Percentiles rank a stretch among this genome's conserved stretches.
These are phyloP conservation scores for Lodderomyces beijingensis DNA, from an alignment of 1,139 yeast genomes.

Conservation along the genomic window DNA sequence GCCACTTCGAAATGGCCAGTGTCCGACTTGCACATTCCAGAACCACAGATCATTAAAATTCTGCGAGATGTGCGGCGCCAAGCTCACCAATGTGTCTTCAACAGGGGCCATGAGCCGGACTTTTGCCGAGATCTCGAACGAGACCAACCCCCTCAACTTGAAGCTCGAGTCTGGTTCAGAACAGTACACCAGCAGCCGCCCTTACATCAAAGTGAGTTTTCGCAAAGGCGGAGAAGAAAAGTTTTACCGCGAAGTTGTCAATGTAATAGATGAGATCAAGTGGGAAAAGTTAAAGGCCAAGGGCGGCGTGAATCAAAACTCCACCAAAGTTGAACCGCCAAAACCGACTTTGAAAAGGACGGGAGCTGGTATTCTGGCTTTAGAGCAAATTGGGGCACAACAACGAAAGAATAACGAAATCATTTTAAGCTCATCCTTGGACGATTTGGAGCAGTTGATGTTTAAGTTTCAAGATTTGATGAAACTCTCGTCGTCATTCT, in stretches of 20 bases:
- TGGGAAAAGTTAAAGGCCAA: constrained; percentile 40
- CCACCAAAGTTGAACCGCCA: constrained; percentile 18
- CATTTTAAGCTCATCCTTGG: constrained; percentile 64
- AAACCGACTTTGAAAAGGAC: constrained; percentile 6
- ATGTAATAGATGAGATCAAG: constrained; percentile 39
- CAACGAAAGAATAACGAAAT: constrained; percentile 58
- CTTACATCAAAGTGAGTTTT: constrained; percentile 56
- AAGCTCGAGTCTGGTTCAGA: constrained; percentile 28
- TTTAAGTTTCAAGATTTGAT: constrained; percentile 73
- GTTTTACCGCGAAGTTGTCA: constrained; percentile 41
- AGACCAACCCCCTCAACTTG: constrained; percentile 20
- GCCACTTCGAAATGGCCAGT: constrained; percentile 46
- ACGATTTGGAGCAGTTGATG: constrained; percentile 75
- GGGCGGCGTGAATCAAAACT: constrained; percentile 41
- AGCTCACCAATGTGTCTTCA: constrained; percentile 12
- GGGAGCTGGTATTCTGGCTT: constrained; percentile 59
- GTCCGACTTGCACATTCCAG: constrained; percentile 80
- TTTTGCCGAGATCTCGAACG: constrained; percentile 6
- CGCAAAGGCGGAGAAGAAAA: constrained; percentile 54
- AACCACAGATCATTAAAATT: constrained; percentile 74
- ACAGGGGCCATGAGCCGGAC: constrained; percentile 9
- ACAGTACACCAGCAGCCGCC: constrained; percentile 27
- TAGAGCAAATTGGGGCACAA: constrained; percentile 57
- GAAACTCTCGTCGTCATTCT: constrained; percentile 48
- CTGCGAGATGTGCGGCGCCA: constrained; percentile 87